Percentiles rank a stretch among this genome's conserved stretches.
These are phyloP conservation scores for Pythium aristosporum DNA, from an alignment of 352 stramenopile species.

Conservation along the genomic window DNA sequence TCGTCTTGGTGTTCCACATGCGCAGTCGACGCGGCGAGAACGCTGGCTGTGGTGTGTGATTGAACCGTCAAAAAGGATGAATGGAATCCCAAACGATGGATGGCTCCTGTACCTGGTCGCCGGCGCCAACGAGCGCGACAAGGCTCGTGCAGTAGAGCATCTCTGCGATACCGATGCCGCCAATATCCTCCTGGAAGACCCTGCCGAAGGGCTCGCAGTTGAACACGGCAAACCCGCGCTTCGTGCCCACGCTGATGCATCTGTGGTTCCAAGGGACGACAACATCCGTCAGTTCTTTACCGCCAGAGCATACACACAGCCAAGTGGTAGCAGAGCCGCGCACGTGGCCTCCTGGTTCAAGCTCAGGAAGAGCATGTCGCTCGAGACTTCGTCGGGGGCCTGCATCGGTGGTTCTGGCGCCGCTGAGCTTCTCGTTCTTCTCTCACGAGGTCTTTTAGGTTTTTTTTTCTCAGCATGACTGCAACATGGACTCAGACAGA, in stretches of 20 bases:
- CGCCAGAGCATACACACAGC: neutral
- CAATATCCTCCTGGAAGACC: constrained; percentile 85
- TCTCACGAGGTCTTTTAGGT: neutral
- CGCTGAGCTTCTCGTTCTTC: neutral
- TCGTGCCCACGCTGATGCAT: constrained; percentile 89
- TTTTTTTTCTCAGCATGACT: neutral
- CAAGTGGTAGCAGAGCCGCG: constrained; percentile 14
- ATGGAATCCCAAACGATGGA: neutral
- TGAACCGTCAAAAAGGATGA: neutral
- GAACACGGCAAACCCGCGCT: constrained; percentile 88
- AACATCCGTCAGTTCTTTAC: no score
- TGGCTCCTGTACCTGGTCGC: constrained; percentile 67
- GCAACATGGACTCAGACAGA: constrained; percentile 6
- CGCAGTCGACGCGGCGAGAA: constrained; percentile 89
- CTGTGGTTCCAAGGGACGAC: constrained; percentile 28
- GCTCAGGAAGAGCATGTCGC: constrained; percentile 86
- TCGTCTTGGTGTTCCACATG: constrained; percentile 92
- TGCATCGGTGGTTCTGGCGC: constrained; percentile 28
- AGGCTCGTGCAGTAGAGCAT: constrained; percentile 94
- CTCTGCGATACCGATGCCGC: constrained; percentile 88
- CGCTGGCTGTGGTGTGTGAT: constrained; percentile 47
- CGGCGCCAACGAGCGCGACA: constrained; percentile 89
- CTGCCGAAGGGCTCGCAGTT: constrained; percentile 91
- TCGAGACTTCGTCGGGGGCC: constrained; percentile 41
- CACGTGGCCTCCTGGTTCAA: constrained; percentile 93